Conservation (phyloP, 306 rosid genomes). For the Malus sylvestris region DNA sequence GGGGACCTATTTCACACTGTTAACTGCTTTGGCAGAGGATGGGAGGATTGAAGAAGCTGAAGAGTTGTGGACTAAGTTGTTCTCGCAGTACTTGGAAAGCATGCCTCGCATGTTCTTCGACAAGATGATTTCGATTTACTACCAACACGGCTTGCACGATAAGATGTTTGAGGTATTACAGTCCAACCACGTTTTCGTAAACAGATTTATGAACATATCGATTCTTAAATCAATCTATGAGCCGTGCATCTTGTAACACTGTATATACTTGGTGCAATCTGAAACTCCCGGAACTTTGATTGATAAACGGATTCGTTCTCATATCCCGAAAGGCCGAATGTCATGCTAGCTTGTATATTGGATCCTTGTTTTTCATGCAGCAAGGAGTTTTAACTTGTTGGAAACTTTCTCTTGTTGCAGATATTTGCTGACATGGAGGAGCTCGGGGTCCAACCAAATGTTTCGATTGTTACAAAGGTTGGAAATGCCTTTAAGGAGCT, state of each 20-base stretch:
- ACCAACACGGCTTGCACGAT: constrained; percentile 50
- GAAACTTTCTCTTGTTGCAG: constrained; percentile 31
- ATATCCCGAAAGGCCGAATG: neutral
- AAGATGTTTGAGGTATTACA: constrained; percentile 84
- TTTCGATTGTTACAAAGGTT: constrained; percentile 44
- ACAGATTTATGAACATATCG: neutral
- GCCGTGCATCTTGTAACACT: neutral
- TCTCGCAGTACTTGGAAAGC: constrained; percentile 67
- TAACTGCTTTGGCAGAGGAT: constrained; percentile 86
- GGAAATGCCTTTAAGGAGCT: constrained; percentile 74
- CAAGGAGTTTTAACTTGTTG: constrained; percentile 11
- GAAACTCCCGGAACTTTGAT: neutral
- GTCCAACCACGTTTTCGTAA: neutral
- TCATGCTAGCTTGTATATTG: constrained; percentile 1
- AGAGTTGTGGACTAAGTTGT: constrained; percentile 83
- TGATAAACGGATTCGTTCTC: neutral
- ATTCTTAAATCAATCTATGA: neutral
- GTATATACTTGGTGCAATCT: neutral
- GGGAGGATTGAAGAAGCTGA: constrained; percentile 88
- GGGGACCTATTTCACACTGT: constrained; percentile 78
- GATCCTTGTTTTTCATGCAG: neutral
- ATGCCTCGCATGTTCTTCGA: constrained; percentile 76
- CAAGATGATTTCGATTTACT: constrained; percentile 73
- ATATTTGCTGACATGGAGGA: constrained; percentile 98
- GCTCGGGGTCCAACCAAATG: constrained; percentile 64